These are phyloP conservation scores for Penicillium sp. DNA, from an alignment of 2,329 filamentous ascomycete genomes.

Conservation along the genomic window DNA sequence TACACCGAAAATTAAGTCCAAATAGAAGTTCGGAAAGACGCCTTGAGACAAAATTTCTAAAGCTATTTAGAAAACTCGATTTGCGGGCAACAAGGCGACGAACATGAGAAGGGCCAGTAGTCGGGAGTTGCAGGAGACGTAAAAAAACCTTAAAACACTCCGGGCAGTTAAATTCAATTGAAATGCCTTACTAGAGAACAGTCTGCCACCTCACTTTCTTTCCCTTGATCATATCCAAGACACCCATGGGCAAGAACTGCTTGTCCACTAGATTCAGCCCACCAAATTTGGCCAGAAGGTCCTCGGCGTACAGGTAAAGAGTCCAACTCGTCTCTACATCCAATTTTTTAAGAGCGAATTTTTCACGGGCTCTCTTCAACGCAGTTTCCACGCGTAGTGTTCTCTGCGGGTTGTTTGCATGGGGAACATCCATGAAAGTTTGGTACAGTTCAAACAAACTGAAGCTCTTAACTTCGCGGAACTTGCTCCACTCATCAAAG, in stretches of 20 bases:
- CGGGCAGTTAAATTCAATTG: too few relatives aligned
- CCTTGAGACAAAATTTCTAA: not conserved
- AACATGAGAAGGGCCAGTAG: too few relatives aligned
- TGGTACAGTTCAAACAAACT: constrained; percentile 22
- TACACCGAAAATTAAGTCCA: not conserved
- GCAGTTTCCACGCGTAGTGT: constrained; percentile 20
- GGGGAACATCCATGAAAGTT: constrained; percentile 26
- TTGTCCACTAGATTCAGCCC: constrained; percentile 41
- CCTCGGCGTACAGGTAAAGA: constrained; percentile 36
- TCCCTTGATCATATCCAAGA: constrained; percentile 41
- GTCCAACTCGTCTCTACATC: constrained; percentile 30
- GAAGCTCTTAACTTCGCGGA: constrained; percentile 28
- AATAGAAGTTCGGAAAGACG: not conserved
- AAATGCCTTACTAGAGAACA: constrained; percentile 30
- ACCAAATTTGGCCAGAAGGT: constrained; percentile 36
- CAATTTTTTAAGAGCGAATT: not conserved
- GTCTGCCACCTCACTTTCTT: constrained; percentile 45
- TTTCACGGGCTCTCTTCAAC: constrained; percentile 11
- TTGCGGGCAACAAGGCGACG: too few relatives aligned
- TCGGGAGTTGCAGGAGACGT: too few relatives aligned
- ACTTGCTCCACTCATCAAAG: constrained; percentile 37
- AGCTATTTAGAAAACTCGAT: too few relatives aligned
- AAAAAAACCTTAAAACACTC: too few relatives aligned
- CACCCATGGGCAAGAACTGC: constrained; percentile 39
- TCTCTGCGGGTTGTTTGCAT: constrained; percentile 17